Evolutionary conservation across 1,139 yeast species (phyloP).

Genomic region (Kluyveromyces sp.): DNA sequence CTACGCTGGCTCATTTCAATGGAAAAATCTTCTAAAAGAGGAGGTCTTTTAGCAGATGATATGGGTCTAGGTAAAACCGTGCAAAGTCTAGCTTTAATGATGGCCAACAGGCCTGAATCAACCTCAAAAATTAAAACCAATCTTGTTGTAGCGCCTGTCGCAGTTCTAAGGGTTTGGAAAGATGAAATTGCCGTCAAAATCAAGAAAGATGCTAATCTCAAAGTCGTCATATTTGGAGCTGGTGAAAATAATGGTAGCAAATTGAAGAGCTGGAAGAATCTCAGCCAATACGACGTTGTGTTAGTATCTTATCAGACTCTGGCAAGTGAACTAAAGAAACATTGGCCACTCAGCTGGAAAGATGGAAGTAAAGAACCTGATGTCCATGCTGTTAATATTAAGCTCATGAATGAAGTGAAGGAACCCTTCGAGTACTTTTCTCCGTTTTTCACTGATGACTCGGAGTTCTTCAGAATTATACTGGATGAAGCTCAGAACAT

Average conservation of each 20-base stretch:
- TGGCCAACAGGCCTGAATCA: conserved; percentile 43
- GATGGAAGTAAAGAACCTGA: conserved; percentile 17
- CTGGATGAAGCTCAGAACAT: conserved; percentile 90
- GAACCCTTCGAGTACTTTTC: conserved; percentile 41
- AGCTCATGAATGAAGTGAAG: conserved; percentile 31
- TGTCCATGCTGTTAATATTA: conserved; percentile 37
- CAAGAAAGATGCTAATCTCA: conserved; percentile 41
- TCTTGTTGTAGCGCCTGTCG: conserved; percentile 79
- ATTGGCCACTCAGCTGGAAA: conserved; percentile 32
- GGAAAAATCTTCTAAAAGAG: conserved; percentile 56
- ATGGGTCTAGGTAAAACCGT: conserved; percentile 94
- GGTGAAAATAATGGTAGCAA: conserved; percentile 34
- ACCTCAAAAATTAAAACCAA: conserved; percentile 44
- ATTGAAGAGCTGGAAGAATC: conserved; percentile 38
- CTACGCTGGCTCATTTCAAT: conserved; percentile 69
- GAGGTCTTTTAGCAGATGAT: conserved; percentile 87
- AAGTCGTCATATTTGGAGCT: conserved; percentile 59
- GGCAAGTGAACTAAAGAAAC: conserved; percentile 62
- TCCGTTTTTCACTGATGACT: conserved; percentile 55
- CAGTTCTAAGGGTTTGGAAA: conserved; percentile 78
- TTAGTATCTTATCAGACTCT: conserved; percentile 71
- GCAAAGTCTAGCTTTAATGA: conserved; percentile 65
- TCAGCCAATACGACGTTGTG: conserved; percentile 61
- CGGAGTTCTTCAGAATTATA: conserved; percentile 59
- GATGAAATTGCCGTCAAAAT: conserved; percentile 63